A percentile compares a stretch with the other conserved stretches of the same genome.
These are phyloP conservation scores for Erodium moschatum DNA, from an alignment of 441 rosid species.

Conservation along the genomic window DNA sequence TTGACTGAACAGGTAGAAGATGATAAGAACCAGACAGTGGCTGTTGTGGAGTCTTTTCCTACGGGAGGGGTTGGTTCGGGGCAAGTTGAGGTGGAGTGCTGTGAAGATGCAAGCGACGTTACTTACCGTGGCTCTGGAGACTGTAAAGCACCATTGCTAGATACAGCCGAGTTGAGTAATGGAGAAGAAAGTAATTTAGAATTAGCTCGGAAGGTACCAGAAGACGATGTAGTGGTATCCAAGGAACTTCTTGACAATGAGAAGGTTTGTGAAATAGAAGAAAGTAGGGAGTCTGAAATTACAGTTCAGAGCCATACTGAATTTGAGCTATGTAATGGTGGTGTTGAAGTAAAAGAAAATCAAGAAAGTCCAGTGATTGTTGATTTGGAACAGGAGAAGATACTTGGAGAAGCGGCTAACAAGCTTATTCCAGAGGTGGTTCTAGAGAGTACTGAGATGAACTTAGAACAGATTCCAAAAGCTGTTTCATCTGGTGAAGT, in stretches of 20 bases:
- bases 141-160: too few species aligned
- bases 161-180: not conserved
- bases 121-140: too few species aligned
- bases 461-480: slow-evolving; percentile 23
- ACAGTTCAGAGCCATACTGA: slow-evolving; percentile 9
- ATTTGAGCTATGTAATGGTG: slow-evolving; percentile 18
- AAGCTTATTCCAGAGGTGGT: not conserved
- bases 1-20: too few species aligned
- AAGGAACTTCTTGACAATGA: not conserved
- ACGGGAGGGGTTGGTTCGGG: too few species aligned
- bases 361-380: not conserved
- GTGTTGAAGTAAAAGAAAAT: slow-evolving; percentile 11
- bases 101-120: not conserved
- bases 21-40: too few species aligned
- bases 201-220: not conserved
- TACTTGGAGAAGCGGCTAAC: slow-evolving; percentile 20
- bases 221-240: not conserved
- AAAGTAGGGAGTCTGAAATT: not conserved
- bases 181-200: not conserved
- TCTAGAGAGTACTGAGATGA: slow-evolving; percentile 15
- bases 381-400: slow-evolving; percentile 24
- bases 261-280: not conserved
- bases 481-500: slow-evolving; percentile 11
- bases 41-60: too few species aligned
- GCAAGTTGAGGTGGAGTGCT: not conserved